Percentiles rank a stretch among this genome's conserved stretches.
phyloP scores from a whole-genome alignment of 2,329 filamentous ascomycete genomes.

The Rachicladosporium sp. region DNA sequence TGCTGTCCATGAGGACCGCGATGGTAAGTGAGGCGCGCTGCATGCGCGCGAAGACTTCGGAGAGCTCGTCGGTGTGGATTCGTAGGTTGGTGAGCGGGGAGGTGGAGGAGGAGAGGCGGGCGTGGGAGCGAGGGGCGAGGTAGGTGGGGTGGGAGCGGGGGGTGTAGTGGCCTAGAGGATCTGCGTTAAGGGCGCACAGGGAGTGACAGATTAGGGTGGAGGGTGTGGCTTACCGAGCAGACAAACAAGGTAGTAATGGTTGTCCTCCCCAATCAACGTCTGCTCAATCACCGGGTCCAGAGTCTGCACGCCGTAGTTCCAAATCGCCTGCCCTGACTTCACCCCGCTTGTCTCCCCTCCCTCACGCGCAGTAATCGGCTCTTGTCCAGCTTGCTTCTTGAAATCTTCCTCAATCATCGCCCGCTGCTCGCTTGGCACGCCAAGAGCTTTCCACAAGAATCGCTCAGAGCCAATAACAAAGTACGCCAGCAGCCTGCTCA shows the following conservation, averaged over 20 bases:
- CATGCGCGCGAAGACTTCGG: slow-evolving; percentile 77
- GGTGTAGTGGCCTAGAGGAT: slow-evolving; percentile 45
- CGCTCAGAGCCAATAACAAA: slow-evolving; percentile 78
- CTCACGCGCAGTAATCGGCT: slow-evolving; percentile 15
- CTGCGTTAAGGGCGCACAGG: not conserved
- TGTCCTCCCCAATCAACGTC: slow-evolving; percentile 71
- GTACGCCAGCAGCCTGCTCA: slow-evolving; percentile 69
- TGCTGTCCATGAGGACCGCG: slow-evolving; percentile 87
- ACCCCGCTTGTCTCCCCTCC: slow-evolving; percentile 28
- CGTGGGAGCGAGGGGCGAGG: slow-evolving; percentile 60
- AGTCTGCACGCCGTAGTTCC: slow-evolving; percentile 90
- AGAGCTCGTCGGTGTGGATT: slow-evolving; percentile 84
- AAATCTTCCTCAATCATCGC: slow-evolving; percentile 84
- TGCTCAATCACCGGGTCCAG: slow-evolving; percentile 78
- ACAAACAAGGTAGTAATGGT: slow-evolving; percentile 88
- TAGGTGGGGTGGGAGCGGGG: slow-evolving; percentile 67
- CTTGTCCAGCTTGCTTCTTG: slow-evolving; percentile 17
- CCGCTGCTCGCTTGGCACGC: slow-evolving; percentile 80
- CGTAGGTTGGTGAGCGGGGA: slow-evolving; percentile 68
- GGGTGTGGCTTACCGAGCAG: slow-evolving; percentile 57
- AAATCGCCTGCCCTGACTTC: slow-evolving; percentile 61
- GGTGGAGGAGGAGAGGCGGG: slow-evolving; percentile 54
- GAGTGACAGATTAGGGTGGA: slow-evolving; percentile 48
- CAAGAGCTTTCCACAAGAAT: slow-evolving; percentile 88
- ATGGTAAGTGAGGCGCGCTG: slow-evolving; percentile 74